phyloP scores from a whole-genome alignment of 129 eudicot genomes.

The Saussurea involucrata region DNA sequence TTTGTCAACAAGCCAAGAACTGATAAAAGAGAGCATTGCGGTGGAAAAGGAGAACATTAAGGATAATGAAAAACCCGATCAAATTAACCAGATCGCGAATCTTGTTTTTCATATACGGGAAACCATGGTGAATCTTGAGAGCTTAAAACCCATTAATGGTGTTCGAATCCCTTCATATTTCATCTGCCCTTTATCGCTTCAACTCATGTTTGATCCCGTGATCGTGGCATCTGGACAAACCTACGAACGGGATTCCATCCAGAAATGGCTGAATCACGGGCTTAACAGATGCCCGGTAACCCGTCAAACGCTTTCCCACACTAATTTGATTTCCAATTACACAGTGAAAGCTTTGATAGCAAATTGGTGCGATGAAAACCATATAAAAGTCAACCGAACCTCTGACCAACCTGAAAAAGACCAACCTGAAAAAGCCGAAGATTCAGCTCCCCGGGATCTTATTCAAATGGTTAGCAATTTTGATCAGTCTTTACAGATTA shows the following conservation, averaged over 20 bases:
- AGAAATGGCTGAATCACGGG: constrained; percentile 78
- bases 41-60: constrained; percentile 57
- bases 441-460: constrained; percentile 21
- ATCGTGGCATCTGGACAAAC: constrained; percentile 97
- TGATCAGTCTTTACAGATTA: constrained; percentile 17
- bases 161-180: constrained; percentile 69
- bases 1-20: constrained; percentile 52
- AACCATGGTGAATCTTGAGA: constrained; percentile 51
- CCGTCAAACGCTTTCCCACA: constrained; percentile 59
- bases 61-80: constrained; percentile 33
- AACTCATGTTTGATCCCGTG: constrained; percentile 90
- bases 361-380: constrained; percentile 76
- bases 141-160: constrained; percentile 43
- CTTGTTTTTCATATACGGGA: constrained; percentile 63
- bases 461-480: constrained; percentile 14
- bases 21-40: constrained; percentile 70
- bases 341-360: constrained; percentile 83
- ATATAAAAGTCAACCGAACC: constrained; percentile 27
- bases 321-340: constrained; percentile 71
- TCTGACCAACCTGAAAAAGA: constrained; percentile 17
- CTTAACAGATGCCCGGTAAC: constrained; percentile 68
- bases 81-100: constrained; percentile 28
- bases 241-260: constrained; percentile 68
- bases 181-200: constrained; percentile 78
- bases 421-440: constrained; percentile 20